Base-by-base conservation (phyloP, 108 stramenopile genomes). In the Cyclotella baltica region DNA sequence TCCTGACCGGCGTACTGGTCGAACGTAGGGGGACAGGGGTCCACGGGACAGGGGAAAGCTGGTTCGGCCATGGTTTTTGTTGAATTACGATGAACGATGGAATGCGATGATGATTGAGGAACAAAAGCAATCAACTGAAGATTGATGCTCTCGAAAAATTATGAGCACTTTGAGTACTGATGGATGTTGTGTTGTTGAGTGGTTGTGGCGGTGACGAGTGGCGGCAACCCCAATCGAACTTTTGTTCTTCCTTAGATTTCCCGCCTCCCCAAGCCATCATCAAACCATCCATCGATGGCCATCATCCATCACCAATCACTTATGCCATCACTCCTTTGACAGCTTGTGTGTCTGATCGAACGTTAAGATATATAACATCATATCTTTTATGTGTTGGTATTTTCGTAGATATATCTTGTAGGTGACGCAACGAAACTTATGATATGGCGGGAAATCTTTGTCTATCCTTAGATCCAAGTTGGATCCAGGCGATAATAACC, bases 1-100 rank as follows among this genome's bases (percentile, higher is more conserved):
- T 78, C 65, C 22, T 78, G 62, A 15, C 87, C 88, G 3, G 43
- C 64, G 23, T 43, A 65, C 20, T 47, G 19, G 40, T 65, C 64
- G 27, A 65, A 65, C 40, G 46, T 47, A 43, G 64, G 64, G 27
- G 64, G 64, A 47, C 64, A 65, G 38, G 40, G 40, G 25, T 65
- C 64, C 20, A 65, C 64, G 46, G 64, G 64, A 33, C 64, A 65
- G 1, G 15, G 2, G 23, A 65, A 65, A 2, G 64, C 38, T 1
- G 43, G 22, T n/a, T 11, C 15, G 22, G 25, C 15, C 25, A 47
- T 65, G 64, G 2, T 65, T 25, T 22, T 5, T 8, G 40, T 8
- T 11, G 40, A 13, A 13, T 43, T 8, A 43, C 40, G 40, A 43
- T 13, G 40, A 11, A 13, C 13, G 40, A 43, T 11, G 40, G 40